phyloP scores from a whole-genome alignment of 345 rosid species.

The Dipteronia dyeriana region DNA sequence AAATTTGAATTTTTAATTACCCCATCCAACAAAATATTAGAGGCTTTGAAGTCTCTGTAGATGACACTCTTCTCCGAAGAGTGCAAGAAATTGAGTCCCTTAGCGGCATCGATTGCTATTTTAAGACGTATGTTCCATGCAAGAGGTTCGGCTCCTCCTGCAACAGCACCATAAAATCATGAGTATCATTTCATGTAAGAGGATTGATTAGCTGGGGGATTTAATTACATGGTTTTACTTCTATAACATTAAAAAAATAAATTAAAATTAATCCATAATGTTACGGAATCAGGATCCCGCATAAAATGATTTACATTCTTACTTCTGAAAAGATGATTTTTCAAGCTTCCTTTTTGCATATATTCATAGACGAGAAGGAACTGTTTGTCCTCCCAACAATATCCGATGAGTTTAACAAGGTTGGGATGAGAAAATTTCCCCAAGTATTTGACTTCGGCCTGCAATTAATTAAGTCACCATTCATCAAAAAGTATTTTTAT shows the following conservation, averaged over 20 bases:
- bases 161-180: neutral
- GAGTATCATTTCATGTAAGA: too few relatives aligned
- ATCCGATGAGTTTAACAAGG: constrained; percentile 79
- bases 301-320: neutral
- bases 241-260: too few relatives aligned
- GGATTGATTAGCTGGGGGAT: too few relatives aligned
- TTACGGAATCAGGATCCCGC: too few relatives aligned
- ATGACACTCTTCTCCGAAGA: constrained; percentile 79
- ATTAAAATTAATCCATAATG: too few relatives aligned
- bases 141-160: constrained; percentile 62
- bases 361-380: constrained; percentile 78
- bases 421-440: constrained; percentile 87
- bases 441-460: constrained; percentile 80
- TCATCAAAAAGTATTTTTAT: too few relatives aligned
- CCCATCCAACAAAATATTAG: constrained; percentile 77
- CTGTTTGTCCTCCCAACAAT: constrained; percentile 72
- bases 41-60: constrained; percentile 84
- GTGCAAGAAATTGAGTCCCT: constrained; percentile 74
- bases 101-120: constrained; percentile 78
- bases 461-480: constrained; percentile 9
- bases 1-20: constrained; percentile 30
- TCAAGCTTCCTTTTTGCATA: constrained; percentile 78
- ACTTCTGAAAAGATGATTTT: constrained; percentile 75
- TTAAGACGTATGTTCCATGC: constrained; percentile 63
- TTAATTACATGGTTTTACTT: too few relatives aligned